Base-by-base conservation (phyloP, 2,329 filamentous ascomycete genomes). In the Aspergillus pseudotamarii region DNA sequence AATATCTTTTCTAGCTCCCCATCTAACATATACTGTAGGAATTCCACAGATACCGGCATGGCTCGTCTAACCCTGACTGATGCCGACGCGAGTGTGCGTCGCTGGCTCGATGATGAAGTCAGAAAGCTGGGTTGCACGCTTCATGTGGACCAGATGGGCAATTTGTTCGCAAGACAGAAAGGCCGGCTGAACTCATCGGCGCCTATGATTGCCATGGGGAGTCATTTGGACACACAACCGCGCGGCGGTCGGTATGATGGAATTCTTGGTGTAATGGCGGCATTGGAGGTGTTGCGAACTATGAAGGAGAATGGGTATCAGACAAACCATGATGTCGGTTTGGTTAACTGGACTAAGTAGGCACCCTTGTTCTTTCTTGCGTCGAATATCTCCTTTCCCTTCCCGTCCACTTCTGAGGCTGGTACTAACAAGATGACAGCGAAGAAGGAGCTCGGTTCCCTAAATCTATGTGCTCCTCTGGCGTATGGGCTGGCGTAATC, bases 361-460 rank as follows among this genome's bases (percentile, higher is more conserved):
- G 89, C 41, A n/a, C 34, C 2, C 30, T 19, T 41, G 38, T 38
- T 41, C 30, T 28, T 14, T 16, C 38, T 28, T 32, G 9, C 21
- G 6, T 36, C n/a, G 21, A 11, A n/a, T 58, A 50, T 28, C 16
- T 55, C 26, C 26, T n/a, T 34, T 28, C 51, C 28, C 8, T 23
- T 54, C n/a, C 12, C n/a, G 38, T 28, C 26, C 3, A 48, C 14
- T 26, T 5, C 23, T 41, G 16, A 21, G 12, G 5, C 19, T 12
- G 41, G 16, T 23, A 46, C n/a, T 55, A 36, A 38, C 9, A 32
- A 34, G 19, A 10, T 21, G 9, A 53, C 14, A 92, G 86, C 70
- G 91, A 93, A 78, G 91, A 93, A 76, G 91, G 91, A 1, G 91
- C 91, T 0, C 85, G 91, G 0, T 94, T 93, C 65, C 90, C 91